Conservation (phyloP, 2,329 filamentous ascomycete genomes). For the Penicillium sp. region DNA sequence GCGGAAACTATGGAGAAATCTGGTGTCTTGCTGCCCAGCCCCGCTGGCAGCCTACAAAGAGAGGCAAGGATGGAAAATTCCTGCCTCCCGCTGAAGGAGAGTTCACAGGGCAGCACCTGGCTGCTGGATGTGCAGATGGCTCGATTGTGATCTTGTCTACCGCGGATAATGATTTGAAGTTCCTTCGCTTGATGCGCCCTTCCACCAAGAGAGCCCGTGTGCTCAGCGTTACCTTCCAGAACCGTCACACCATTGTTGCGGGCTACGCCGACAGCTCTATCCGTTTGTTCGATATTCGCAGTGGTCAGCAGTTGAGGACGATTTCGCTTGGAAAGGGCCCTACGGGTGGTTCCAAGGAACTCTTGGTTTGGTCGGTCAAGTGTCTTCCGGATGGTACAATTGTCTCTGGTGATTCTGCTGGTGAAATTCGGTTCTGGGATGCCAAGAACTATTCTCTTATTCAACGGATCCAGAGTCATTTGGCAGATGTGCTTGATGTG, state of each 20-base stretch:
- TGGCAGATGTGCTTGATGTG: conserved; percentile 88
- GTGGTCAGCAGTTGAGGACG: conserved; percentile 70
- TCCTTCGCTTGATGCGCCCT: conserved; percentile 73
- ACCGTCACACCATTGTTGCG: conserved; percentile 76
- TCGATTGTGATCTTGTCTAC: conserved; percentile 85
- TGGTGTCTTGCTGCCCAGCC: conserved; percentile 96
- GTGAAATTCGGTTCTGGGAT: conserved; percentile 91
- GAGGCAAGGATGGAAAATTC: conserved; percentile 37
- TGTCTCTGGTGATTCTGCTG: conserved; percentile 90
- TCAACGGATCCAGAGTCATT: conserved; percentile 82
- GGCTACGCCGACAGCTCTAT: conserved; percentile 98
- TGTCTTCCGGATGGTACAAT: conserved; percentile 85
- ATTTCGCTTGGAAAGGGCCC: conserved; percentile 85
- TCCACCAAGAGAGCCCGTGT: conserved; percentile 84
- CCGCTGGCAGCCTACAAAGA: conserved; percentile 45
- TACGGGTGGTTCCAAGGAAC: conserved; percentile 74
- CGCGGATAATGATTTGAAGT: conserved; percentile 77
- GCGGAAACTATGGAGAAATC: conserved; percentile 91
- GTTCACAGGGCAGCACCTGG: conserved; percentile 62
- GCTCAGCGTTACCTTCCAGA: conserved; percentile 88
- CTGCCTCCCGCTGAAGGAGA: conserved; percentile 38
- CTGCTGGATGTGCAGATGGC: conserved; percentile 88
- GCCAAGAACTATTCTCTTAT: conserved; percentile 86
- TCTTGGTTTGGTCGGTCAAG: conserved; percentile 91
- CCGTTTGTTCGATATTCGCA: conserved; percentile 82